A percentile compares a stretch with the other conserved stretches of the same genome.
These are phyloP conservation scores for Cutaneotrichosporon cavernicola DNA, from an alignment of 1,284 basidiomycete genomes.

Conservation along the genomic window DNA sequence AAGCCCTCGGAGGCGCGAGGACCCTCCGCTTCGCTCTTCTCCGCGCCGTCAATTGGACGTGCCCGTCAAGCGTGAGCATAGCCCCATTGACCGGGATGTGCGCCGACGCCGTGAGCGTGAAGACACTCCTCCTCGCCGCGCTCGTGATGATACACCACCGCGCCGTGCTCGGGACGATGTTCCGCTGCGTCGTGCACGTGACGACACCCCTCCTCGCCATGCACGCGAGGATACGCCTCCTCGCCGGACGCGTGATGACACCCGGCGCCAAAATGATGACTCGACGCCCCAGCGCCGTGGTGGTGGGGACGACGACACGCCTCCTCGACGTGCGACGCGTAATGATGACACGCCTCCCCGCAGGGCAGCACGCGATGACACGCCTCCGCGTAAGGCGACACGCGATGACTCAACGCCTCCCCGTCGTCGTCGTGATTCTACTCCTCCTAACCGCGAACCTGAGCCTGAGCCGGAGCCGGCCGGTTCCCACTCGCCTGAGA, in stretches of 20 bases:
- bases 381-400: background rate
- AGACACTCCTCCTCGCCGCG: constrained; percentile 11
- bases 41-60: background rate
- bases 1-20: constrained; percentile 14
- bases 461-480: background rate
- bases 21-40: constrained; percentile 13
- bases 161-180: constrained; percentile 11
- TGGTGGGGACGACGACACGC: background rate
- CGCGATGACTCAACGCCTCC: constrained; percentile 2
- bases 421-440: background rate
- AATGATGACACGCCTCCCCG: background rate
- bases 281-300: constrained; percentile 7
- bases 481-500: constrained; percentile 14
- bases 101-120: background rate
- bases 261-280: constrained; percentile 10
- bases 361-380: background rate
- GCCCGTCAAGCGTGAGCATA: background rate
- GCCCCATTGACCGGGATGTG: background rate
- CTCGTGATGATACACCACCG: background rate
- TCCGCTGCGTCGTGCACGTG: constrained; percentile 7
- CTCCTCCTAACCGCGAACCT: background rate
- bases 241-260: constrained; percentile 14
- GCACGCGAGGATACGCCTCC: constrained; percentile 19
- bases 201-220: constrained; percentile 9
- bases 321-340: background rate